Evolutionary conservation across 2,329 filamentous ascomycete species (phyloP), one percentile per base, ranked within the genome.

Genomic region (Mariannaea sp.): DNA sequence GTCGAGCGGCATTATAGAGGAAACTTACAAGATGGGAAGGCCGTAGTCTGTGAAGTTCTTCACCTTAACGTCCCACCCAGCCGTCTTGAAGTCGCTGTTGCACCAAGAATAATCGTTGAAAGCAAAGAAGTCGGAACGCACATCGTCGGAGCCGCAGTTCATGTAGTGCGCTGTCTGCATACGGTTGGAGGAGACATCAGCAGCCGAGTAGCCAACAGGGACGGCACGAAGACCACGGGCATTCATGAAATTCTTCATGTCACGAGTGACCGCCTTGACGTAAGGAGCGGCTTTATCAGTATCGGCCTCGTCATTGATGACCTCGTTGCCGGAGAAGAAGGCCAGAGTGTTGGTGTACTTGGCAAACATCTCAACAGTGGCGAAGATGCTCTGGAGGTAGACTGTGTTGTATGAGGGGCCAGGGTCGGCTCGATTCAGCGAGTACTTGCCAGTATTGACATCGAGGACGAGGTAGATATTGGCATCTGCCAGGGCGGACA

Each of bases 71-170:
- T 91, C 83, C 91, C 92, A 97, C 62, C 90, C 91, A 33, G 92
- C 87, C 39, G 74, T 78, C 40, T 73, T 71, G 77, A 88, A 92
- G 62, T 84, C 79, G 40, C 85, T 86, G 59, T 87, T 86, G 73
- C 90, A 93, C 88, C 87, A 93, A 2, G 89, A 92, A 77, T 93
- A 93, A 75, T 93, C 90, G 76, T 94, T 94, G 76, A 92, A 92
- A 56, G 87, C 89, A 68, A 92, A 93, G 77, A 93, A 93, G 74
- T 96, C 92, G 65, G 87, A 90, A 64, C 92, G 87, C 76, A 88
- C 85, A 60, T 92, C 87, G 42, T 93, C 89, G 49, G 83, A 78
- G 57, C 92, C 92, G 70, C 92, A 97, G 83, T 96, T 96, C 86
- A 97, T 91, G 81, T 95, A 97, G 48, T 86, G 69, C 41, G 92